Evolutionary conservation across 2,329 filamentous ascomycete genomes (phyloP).

Genomic region (Aspergillus pseudoterreus): DNA sequence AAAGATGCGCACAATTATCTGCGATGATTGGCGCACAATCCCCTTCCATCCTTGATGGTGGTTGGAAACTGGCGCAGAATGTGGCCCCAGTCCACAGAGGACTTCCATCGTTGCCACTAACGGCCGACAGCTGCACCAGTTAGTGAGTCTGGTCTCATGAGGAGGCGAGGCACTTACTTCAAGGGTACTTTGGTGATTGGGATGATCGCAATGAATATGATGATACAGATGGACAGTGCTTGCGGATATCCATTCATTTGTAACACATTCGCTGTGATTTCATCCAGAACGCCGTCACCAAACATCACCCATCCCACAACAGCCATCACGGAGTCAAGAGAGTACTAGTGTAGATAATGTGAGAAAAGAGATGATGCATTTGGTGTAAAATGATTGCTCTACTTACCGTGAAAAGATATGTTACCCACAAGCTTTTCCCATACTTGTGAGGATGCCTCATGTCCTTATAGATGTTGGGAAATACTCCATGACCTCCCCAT

Average conservation of each 20-base stretch:
- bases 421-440: conserved; percentile 67
- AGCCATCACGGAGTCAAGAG: conserved; percentile 77
- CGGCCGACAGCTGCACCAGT: conserved; percentile 61
- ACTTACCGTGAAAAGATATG: conserved; percentile 77
- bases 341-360: conserved; percentile 49
- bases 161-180: conserved; percentile 48
- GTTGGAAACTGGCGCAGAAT: conserved; percentile 30
- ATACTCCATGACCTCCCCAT: conserved; percentile 69
- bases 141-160: conserved; percentile 11
- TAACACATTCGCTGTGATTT: conserved; percentile 88
- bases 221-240: conserved; percentile 71
- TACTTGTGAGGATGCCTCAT: conserved; percentile 84
- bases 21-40: conserved; percentile 56
- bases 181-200: conserved; percentile 93
- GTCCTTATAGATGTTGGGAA: conserved; percentile 79
- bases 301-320: conserved; percentile 91
- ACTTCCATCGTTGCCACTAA: conserved; percentile 84
- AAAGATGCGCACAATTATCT: conserved; percentile 60
- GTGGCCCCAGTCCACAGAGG: conserved; percentile 66
- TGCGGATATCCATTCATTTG: conserved; percentile 69
- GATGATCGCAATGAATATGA: conserved; percentile 84
- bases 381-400: neutral
- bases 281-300: conserved; percentile 79
- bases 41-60: conserved; percentile 29
- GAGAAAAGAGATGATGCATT: conserved; percentile 8